Base-by-base conservation (phyloP, 2,329 filamentous ascomycete species). In the Mycocentrospora acerina region DNA sequence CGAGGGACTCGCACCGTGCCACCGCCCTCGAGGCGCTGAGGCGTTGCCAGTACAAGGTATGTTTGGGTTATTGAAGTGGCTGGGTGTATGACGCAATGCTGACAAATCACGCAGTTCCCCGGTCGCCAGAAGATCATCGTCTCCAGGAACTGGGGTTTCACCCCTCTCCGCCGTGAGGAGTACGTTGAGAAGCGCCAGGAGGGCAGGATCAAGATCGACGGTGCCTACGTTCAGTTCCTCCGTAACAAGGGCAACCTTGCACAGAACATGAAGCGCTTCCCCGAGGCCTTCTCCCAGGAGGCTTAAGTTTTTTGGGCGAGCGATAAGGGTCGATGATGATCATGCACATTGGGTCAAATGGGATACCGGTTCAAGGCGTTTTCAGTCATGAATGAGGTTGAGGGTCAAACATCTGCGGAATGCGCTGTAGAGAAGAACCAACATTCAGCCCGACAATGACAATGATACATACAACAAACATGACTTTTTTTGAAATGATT, bases 121-220 rank as follows among this genome's bases (percentile, higher is more conserved):
- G 93, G 93, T 76, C 91, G 93, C 79, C 93, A 98, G 84, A 98
- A 98, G 90, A 97, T 98, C 80, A 96, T 98, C 70, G 86, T 97
- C 79, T 94, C 88, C 82, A 98, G 97, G 90, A 98, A 98, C 85
- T 98, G 93, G 93, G 93, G 93, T 64, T 98, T 98, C 88, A 98
- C 93, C 53, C 90, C 90, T 71, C 88, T 98, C 67, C 86, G 89
- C 69, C 90, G 93, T 66, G 93, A 97, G 64, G 93, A 98, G 76
- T 98, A 97, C 80, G 80, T 95, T 71, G 83, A 90, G 76, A 88
- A 91, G 80, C 94, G 95, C 83, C 81, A 89, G 71, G 86, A 85
- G 68, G 93, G 93, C 71, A 85, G 83, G 71, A 85, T 98, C 78
- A 88, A 91, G 82, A 86, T 94, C 64, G 93, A 98, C 67, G 93